Evolutionary conservation across 352 stramenopile species (phyloP).

Genomic region (Pythium aquatile): DNA sequence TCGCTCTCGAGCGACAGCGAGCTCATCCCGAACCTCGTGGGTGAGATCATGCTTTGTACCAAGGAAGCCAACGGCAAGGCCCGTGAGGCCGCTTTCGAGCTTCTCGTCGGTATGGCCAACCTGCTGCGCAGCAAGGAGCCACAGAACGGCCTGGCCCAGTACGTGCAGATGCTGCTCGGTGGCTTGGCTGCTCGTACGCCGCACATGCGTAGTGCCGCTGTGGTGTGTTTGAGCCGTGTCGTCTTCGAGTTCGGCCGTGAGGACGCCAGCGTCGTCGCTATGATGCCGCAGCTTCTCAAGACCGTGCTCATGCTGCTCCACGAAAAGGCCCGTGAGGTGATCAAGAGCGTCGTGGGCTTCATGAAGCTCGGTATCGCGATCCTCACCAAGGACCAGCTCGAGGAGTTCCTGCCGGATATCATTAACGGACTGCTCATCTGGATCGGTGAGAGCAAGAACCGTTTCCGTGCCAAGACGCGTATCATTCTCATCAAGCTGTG

Average conservation of each 20-base stretch:
- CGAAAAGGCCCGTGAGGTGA: constrained; percentile 94
- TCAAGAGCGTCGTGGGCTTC: constrained; percentile 95
- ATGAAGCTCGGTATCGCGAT: constrained; percentile 95
- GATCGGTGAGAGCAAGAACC: constrained; percentile 93
- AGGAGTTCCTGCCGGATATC: constrained; percentile 90
- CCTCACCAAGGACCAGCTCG: constrained; percentile 85
- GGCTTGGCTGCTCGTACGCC: constrained; percentile 91
- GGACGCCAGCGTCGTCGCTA: constrained; percentile 55
- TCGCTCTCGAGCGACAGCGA: constrained; percentile 62
- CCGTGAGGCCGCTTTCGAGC: constrained; percentile 81
- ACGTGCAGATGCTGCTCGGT: constrained; percentile 92
- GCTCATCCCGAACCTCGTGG: constrained; percentile 90
- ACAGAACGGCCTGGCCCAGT: constrained; percentile 80
- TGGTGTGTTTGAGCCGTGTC: constrained; percentile 93
- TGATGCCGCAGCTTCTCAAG: constrained; percentile 89
- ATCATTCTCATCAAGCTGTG: constrained; percentile 97
- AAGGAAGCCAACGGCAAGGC: constrained; percentile 97
- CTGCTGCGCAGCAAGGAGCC: constrained; percentile 63
- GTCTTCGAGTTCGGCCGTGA: constrained; percentile 93
- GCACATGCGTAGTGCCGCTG: constrained; percentile 95
- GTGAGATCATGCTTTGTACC: constrained; percentile 95
- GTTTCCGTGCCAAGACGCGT: constrained; percentile 94
- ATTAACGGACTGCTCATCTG: constrained; percentile 92
- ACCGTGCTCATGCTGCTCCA: constrained; percentile 92
- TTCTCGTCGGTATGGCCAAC: constrained; percentile 83